Evolutionary conservation across 441 rosid genomes (phyloP).

Genomic region (Iberis amara): DNA sequence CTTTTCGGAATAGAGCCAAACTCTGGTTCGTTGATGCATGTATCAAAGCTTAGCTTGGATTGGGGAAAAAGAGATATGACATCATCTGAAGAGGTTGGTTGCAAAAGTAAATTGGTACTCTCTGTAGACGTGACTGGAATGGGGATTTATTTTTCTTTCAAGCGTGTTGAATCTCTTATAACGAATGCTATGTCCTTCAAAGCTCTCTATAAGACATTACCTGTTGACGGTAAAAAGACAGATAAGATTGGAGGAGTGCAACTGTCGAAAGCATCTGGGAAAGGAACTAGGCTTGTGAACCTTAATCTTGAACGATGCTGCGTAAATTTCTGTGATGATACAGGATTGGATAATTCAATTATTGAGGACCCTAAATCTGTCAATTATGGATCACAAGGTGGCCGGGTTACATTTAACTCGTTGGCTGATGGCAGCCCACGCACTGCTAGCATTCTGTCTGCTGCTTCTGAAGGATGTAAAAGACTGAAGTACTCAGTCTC

Average conservation of each 20-base stretch:
- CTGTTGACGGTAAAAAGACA: conserved; percentile 52
- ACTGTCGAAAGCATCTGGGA: conserved; percentile 68
- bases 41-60: conserved; percentile 87
- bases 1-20: conserved; percentile 85
- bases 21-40: conserved; percentile 82
- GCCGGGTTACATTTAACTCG: conserved; percentile 55
- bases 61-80: conserved; percentile 84
- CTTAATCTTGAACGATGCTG: conserved; percentile 81
- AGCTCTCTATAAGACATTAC: conserved; percentile 58
- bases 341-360: conserved; percentile 60
- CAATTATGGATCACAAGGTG: conserved; percentile 99
- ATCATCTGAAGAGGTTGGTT: conserved; percentile 53
- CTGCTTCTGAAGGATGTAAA: conserved; percentile 51
- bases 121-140: conserved; percentile 84
- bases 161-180: conserved; percentile 75
- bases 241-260: conserved; percentile 45
- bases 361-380: conserved; percentile 92
- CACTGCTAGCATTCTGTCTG: conserved; percentile 59
- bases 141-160: conserved; percentile 66
- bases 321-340: conserved; percentile 63
- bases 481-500: conserved; percentile 66
- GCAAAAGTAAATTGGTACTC: conserved; percentile 67
- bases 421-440: conserved; percentile 84
- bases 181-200: conserved; percentile 70
- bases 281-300: conserved; percentile 73